Evolutionary conservation across 2,329 filamentous ascomycete species (phyloP).

Genomic region (Lecanicillium sp.): DNA sequence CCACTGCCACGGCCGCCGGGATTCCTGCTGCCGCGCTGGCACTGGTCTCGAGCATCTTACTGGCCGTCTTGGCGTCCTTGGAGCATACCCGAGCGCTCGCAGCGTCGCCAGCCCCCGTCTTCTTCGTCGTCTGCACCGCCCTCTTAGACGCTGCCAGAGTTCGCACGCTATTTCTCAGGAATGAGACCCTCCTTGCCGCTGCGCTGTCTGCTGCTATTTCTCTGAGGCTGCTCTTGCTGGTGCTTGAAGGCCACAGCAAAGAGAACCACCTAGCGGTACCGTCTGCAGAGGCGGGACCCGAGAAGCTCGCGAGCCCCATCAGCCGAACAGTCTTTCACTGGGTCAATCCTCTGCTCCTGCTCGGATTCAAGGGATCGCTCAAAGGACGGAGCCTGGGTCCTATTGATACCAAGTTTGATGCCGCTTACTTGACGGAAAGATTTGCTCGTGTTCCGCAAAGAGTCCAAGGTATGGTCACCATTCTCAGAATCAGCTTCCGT

Average conservation of each 20-base stretch:
- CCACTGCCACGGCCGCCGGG: too few species aligned
- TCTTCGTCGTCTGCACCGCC: neutral
- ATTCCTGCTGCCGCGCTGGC: too few species aligned
- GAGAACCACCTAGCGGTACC: neutral
- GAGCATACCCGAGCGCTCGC: neutral
- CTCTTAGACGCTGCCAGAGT: neutral
- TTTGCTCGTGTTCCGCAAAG: too few species aligned
- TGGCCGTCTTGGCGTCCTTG: neutral
- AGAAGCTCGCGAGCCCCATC: neutral
- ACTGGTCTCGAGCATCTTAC: neutral
- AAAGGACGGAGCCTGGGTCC: neutral
- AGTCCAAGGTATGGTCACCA: too few species aligned
- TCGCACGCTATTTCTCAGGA: neutral
- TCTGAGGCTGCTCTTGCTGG: too few species aligned
- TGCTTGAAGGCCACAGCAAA: too few species aligned
- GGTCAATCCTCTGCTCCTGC: neutral
- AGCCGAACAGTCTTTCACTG: conserved; percentile 3
- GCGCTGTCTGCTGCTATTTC: too few species aligned
- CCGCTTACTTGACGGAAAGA: too few species aligned
- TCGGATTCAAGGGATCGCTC: neutral
- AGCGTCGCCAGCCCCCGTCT: neutral
- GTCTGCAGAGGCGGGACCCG: neutral
- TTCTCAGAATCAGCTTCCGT: too few species aligned
- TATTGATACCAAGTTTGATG: too few species aligned
- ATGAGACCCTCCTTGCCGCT: too few species aligned